Base-by-base conservation (phyloP, 1,139 yeast genomes). In the Blastobotrys proliferans region DNA sequence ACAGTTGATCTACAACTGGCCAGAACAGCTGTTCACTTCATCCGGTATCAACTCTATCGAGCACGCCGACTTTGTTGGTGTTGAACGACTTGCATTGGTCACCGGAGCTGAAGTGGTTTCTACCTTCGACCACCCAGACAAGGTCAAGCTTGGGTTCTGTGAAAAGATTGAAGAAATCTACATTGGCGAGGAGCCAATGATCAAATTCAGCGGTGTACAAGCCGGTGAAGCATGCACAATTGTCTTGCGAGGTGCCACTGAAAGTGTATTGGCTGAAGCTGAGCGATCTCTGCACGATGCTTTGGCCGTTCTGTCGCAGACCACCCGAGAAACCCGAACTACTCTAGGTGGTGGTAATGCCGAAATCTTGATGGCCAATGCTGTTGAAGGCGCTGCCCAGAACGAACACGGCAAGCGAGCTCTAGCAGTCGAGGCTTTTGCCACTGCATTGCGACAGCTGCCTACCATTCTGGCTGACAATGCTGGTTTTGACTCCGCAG, bases 41-140 rank as follows among this genome's bases (percentile, higher is more conserved):
- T 68, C 87, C 35, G 80, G 82, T 46, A 84, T 92, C 58, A 90
- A 87, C 67, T 81, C 97, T 26, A 87, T 92, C 52, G 98, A 92
- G 68, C 98, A 94, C 61, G 98, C 98, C 17, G 99, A 94, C 66
- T 94, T 94, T 57, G 98, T 87, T 61, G 99, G 98, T 57, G 88
- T 92, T 47, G 98, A 92, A 70, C 81, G 98, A 63, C 76, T 92
- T 55, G 96, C 98, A 3, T 73, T 92, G 39, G 98, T 90, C 20
- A 90, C 97, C 5, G 98, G 98, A 40, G 98, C 96, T 58, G 98
- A 92, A 69, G 97, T 94, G 45, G 96, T 83, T 2, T 90, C 97
- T 10, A 92, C 98, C 1, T 94, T 92, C 64, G 98, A 94, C 62
- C 76, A 81, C 53, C 96, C 98, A 19, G 95, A 84, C 43, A 74